Evolutionary conservation across 805 yeast species (phyloP).

Genomic region (Vanderwaltozyma verrucispora): DNA sequence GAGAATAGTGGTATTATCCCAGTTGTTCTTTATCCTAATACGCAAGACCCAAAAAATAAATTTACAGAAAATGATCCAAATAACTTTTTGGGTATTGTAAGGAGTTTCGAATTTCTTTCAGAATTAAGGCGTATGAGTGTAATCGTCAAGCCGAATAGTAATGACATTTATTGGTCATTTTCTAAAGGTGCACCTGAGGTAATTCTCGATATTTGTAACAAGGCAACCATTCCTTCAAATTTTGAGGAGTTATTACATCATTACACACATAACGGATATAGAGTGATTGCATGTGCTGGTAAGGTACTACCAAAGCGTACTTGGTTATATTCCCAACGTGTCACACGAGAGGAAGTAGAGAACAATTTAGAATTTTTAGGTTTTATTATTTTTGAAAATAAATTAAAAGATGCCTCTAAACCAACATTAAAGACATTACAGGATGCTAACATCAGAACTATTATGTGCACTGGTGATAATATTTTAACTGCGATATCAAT

Average conservation of each 20-base stretch:
- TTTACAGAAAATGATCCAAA: conserved; percentile 29
- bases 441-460: conserved; percentile 64
- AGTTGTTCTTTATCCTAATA: conserved; percentile 38
- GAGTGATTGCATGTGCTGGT: conserved; percentile 91
- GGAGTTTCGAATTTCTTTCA: conserved; percentile 74
- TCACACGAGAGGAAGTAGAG: conserved; percentile 60
- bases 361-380: conserved; percentile 65
- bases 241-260: conserved; percentile 64
- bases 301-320: conserved; percentile 38
- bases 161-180: conserved; percentile 38
- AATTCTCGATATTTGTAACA: conserved; percentile 64
- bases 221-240: conserved; percentile 60
- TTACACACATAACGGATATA: conserved; percentile 87
- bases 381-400: conserved; percentile 86
- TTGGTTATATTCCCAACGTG: conserved; percentile 39
- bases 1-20: conserved; percentile 38
- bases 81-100: conserved; percentile 37
- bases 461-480: conserved; percentile 98
- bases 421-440: conserved; percentile 48
- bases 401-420: conserved; percentile 61
- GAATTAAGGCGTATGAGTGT: conserved; percentile 87
- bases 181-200: conserved; percentile 98
- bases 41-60: conserved; percentile 20
- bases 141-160: conserved; percentile 40
- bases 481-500: conserved; percentile 91